Base-by-base conservation (phyloP, 345 rosid species). In the Brassica juncea region DNA sequence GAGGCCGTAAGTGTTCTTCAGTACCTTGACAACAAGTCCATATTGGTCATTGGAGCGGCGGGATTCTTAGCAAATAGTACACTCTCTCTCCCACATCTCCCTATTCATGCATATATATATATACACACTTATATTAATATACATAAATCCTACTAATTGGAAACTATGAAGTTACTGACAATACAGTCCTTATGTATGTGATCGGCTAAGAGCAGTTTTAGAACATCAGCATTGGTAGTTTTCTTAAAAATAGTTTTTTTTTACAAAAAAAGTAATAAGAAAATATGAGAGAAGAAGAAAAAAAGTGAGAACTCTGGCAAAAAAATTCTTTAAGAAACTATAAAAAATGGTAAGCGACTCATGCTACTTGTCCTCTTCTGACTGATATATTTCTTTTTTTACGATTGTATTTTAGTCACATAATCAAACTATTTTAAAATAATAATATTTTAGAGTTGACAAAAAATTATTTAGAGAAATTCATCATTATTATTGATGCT, bases 41-140 rank as follows among this genome's bases (percentile, higher is more conserved):
- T 81, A 47, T 39, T 81, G 76, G 77, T 81, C 57, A 52, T 66
- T 70, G 83, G 83, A 70, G 83, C 83, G 44, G 79, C 83, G 44
- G 83, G 83, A 0, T 81, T 81, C 68, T 70, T 76, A 75, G 83
- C 80, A 55, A 81, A 81, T 16, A 76, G 83, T 81, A 81, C 37
- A 10, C 35, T 66, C 81, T 71, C 55, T 71, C 47, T n/a, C 14
- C 19, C 28, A 16, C 16, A n/a, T 52, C 68, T 47, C 52, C 8
- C 23, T 54, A 52, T 11, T n/a, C 19, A 5, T 72, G 54, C 54
- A 30, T n/a, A 12, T 16, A 23, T 23, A 23, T 23, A 23, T 23
- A 1, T 23, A 23, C 25, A 23, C 25, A 16, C 47, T 39, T 8
- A 34, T 34, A 34, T 31, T 23, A 23, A 35, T 39, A 39, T 32